Conservation (phyloP, 2,329 filamentous ascomycete genomes). For the Anisogramma anomala region DNA sequence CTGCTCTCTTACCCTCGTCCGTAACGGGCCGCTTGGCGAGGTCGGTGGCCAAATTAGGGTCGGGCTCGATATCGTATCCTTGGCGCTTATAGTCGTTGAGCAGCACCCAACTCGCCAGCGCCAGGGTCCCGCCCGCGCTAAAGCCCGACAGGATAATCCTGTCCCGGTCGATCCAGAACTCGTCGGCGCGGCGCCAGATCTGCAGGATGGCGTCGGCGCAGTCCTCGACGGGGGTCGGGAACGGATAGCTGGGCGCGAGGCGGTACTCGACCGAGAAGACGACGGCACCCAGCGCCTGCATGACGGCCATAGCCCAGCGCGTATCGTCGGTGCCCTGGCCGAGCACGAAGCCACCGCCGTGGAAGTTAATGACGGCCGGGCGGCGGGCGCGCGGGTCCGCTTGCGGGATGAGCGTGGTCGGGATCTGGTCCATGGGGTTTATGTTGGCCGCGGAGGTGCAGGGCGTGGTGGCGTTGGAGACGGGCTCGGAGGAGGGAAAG, state of each 20-base stretch:
- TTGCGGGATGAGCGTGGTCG: conserved; percentile 6
- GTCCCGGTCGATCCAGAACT: conserved; percentile 45
- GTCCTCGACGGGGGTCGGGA: conserved; percentile 54
- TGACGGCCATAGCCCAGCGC: conserved; percentile 44
- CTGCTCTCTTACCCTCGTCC: conserved; percentile 22
- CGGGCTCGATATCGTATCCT: conserved; percentile 27
- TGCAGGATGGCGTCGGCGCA: conserved; percentile 53
- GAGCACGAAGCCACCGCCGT: conserved; percentile 56
- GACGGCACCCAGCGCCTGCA: conserved; percentile 41
- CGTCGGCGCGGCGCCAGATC: conserved; percentile 41
- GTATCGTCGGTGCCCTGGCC: conserved; percentile 53
- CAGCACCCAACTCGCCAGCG: conserved; percentile 32
- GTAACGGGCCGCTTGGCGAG: conserved; percentile 16
- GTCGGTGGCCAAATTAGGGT: conserved; percentile 25
- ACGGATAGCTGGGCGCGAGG: conserved; percentile 53
- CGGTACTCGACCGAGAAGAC: conserved; percentile 57
- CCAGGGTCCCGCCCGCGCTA: conserved; percentile 49
- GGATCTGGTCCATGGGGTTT: conserved; percentile 12
- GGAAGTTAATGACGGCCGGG: conserved; percentile 52
- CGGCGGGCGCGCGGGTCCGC: conserved; percentile 20
- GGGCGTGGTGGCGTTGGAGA: background rate
- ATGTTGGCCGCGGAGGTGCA: background rate
- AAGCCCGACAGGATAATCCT: conserved; percentile 51
- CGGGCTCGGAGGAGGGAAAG: conserved; percentile 4
- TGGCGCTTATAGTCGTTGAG: conserved; percentile 21